Base-by-base conservation (phyloP, 2,329 filamentous ascomycete species). In the Incumbomyces delicatus region DNA sequence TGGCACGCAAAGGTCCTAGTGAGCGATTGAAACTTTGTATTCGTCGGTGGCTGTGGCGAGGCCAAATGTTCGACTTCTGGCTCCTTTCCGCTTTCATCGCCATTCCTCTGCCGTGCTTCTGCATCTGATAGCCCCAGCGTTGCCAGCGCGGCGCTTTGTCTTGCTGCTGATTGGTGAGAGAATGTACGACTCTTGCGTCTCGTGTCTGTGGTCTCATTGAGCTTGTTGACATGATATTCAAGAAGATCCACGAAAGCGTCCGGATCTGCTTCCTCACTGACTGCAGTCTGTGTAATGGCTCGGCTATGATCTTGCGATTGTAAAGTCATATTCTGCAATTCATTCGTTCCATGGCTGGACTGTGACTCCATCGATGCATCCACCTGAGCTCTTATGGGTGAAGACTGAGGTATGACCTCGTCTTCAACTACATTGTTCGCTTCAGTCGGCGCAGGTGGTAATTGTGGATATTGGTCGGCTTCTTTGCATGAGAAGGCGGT, bases 181-280 rank as follows among this genome's bases (percentile, higher is more conserved):
- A 54, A 50, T 7, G 49, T 48, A 17, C 40, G 35, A 33, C 14
- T 32, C 30, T 17, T 11, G 2, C 12, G 29, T 38, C 34, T 32
- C 2, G 42, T 18, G 16, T 20, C 27, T 7, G 42, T 10, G 5
- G 36, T 41, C 13, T 60, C 59, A 30, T 65, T 66, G 50, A 66
- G 65, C 22, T 58, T 61, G 30, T 58, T 53, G 41, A 66, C 57
- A 48, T 66, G 63, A 44, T 60, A 60, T 10, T 64, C 60, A 17
- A 67, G 54, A 18, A 65, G 62, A 45, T 62, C 57, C 13, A 58
- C 55, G 41, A 66, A 67, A 34, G 59, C 52, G 8, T 56, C 48
- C 11, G 54, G 49, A 34, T 54, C 50, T 16, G 47, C 44, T 13
- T 50, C 47, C 38, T 51, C 46, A 20, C 30, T 50, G 7, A 56